Evolutionary conservation across 1,139 yeast species (phyloP).

Genomic region (Blastobotrys buckinghamii): DNA sequence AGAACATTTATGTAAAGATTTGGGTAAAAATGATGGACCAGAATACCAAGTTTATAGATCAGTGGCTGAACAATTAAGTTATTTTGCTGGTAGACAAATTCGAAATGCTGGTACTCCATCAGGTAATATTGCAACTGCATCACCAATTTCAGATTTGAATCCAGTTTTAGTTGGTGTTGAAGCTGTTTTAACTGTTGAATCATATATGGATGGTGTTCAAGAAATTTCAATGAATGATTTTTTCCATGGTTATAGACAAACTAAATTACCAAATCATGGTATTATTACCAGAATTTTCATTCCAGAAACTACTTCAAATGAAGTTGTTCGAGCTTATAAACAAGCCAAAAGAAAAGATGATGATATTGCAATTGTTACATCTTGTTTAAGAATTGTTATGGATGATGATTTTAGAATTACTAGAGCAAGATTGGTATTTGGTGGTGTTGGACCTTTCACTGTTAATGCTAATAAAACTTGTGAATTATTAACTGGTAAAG

Average conservation of each 20-base stretch:
- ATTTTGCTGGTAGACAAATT: conserved; percentile 44
- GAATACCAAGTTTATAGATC: conserved; percentile 34
- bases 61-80: conserved; percentile 38
- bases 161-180: conserved; percentile 40
- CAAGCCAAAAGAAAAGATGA: conserved; percentile 45
- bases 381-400: conserved; percentile 31
- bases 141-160: conserved; percentile 44
- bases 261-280: conserved; percentile 34
- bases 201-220: conserved; percentile 26
- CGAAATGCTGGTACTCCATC: conserved; percentile 46
- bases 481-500: conserved; percentile 28
- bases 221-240: conserved; percentile 35
- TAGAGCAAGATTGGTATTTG: conserved; percentile 36
- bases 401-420: conserved; percentile 23
- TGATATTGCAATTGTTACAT: conserved; percentile 44
- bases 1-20: conserved; percentile 34
- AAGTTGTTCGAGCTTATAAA: conserved; percentile 38
- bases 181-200: conserved; percentile 35
- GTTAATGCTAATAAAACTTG: conserved; percentile 35
- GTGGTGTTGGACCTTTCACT: conserved; percentile 45
- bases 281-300: conserved; percentile 36
- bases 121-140: conserved; percentile 44
- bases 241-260: conserved; percentile 40
- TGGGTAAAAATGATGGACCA: conserved; percentile 22
- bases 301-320: conserved; percentile 35